A percentile compares a stretch with the other conserved stretches of the same genome.
These are phyloP conservation scores for Orbilia oligospora DNA, from an alignment of 2,329 filamentous ascomycete species.

Conservation along the genomic window DNA sequence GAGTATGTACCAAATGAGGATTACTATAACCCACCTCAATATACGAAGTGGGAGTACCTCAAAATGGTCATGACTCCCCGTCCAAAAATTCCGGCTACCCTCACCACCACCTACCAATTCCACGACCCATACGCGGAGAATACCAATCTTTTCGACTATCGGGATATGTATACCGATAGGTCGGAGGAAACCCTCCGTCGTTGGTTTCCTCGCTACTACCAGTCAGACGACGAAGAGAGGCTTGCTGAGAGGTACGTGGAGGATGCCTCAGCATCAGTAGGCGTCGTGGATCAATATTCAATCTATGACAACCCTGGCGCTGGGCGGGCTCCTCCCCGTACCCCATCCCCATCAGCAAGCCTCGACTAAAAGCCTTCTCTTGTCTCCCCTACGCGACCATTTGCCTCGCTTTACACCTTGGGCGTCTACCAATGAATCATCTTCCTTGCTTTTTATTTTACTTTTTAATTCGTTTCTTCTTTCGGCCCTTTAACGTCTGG, in stretches of 20 bases:
- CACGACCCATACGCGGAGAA: conserved; percentile 32
- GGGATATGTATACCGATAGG: conserved; percentile 41
- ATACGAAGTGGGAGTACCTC: conserved; percentile 35
- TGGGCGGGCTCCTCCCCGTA: conserved; percentile 23
- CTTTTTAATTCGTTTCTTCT: conserved; percentile 10
- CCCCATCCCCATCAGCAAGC: conserved; percentile 5
- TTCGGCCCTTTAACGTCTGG: conserved; percentile 34
- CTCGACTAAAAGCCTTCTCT: background rate
- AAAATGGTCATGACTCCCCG: conserved; percentile 47
- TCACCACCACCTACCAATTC: conserved; percentile 39
- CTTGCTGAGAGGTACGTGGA: background rate
- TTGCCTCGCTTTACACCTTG: background rate
- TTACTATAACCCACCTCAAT: conserved; percentile 38
- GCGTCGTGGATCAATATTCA: conserved; percentile 24
- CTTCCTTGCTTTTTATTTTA: background rate
- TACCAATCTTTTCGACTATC: conserved; percentile 34
- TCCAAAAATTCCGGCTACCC: conserved; percentile 19
- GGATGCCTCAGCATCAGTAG: background rate
- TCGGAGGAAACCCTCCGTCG: conserved; percentile 20
- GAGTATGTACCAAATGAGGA: conserved; percentile 41
- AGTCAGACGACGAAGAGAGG: conserved; percentile 1
- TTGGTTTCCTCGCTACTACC: conserved; percentile 41
- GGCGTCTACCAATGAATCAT: background rate
- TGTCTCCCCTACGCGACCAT: background rate
- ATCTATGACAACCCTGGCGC: conserved; percentile 7